Base-by-base conservation (phyloP, 306 rosid species). In the Cicer pinnatifidum region DNA sequence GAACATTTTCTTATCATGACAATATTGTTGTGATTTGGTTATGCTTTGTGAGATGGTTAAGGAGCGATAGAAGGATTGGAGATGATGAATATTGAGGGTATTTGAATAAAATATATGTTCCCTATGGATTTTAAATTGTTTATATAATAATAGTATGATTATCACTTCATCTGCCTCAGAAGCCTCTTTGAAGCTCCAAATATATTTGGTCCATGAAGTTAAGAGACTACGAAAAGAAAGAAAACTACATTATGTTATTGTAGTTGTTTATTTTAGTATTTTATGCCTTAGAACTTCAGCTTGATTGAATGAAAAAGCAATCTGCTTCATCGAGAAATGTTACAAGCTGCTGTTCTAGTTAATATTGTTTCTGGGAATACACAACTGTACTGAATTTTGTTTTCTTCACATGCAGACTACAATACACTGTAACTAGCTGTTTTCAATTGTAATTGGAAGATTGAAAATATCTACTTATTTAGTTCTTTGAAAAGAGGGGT, bases 21-120 rank as follows among this genome's bases (percentile, higher is more conserved):
- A 23, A 8, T n/a, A 62, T 28, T 50, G 44, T 41, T 20, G 8
- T 38, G 13, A n/a, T 28, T 11, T 58, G 64, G 64, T 11, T 41
- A 59, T 59, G 19, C 17, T 58, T 13, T 12, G 6, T 28, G 45
- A 46, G 47, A 60, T 16, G n/a, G 71, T 44, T 28, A 37, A 41
- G 7, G 1, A 44, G 35, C 53, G 35, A 35, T 40, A 15, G 66
- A 43, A 54, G 45, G 52, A 53, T 45, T 7, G 19, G 35, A n/a
- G 19, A 23, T 35, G 5, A 17, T 40, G 44, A 43, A 44, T 33
- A 59, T 11, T 33, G 43, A 59, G 5, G 12, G 10, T 12, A 59
- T 33, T 75, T 40, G 35, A 38, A 69, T 44, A 44, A 75, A 69
- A 63, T 12, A 46, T 44, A 59, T 59, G 17, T 60, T 39, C 57